A percentile compares a stretch with the other conserved stretches of the same genome.
Evolutionary conservation across 805 yeast genomes (phyloP).

Genomic region (Metschnikowia kunwiensis): DNA sequence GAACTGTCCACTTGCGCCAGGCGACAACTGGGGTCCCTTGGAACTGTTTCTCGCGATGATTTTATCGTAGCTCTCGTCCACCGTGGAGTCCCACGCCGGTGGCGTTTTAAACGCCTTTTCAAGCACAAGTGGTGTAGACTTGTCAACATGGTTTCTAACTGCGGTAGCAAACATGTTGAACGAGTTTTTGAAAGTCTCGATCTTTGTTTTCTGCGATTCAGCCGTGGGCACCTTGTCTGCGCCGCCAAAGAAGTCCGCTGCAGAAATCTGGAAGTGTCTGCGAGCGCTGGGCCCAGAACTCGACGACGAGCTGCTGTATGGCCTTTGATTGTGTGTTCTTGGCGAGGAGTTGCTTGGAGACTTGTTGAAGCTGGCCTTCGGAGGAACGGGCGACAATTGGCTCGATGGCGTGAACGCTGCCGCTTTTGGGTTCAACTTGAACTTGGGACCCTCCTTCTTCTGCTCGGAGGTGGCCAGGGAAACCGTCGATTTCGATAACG

Average conservation of each 20-base stretch:
- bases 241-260: slow-evolving; percentile 44
- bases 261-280: slow-evolving; percentile 37
- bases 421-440: slow-evolving; percentile 69
- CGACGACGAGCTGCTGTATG: slow-evolving; percentile 24
- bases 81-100: slow-evolving; percentile 70
- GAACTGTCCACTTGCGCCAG: slow-evolving; percentile 24
- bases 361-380: slow-evolving; percentile 22
- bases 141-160: slow-evolving; percentile 27
- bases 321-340: slow-evolving; percentile 30
- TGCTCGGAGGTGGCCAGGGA: slow-evolving; percentile 3
- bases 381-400: slow-evolving; percentile 27
- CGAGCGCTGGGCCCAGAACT: slow-evolving; percentile 14
- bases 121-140: slow-evolving; percentile 29
- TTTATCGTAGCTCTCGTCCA: slow-evolving; percentile 53
- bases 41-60: slow-evolving; percentile 42
- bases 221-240: slow-evolving; percentile 36
- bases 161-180: slow-evolving; percentile 56
- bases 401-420: slow-evolving; percentile 58
- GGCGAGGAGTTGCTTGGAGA: slow-evolving; percentile 35
- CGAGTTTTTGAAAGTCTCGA: slow-evolving; percentile 36
- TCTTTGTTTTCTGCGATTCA: slow-evolving; percentile 33
- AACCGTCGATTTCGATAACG: slow-evolving; percentile 6
- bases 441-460: slow-evolving; percentile 39
- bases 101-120: slow-evolving; percentile 70
- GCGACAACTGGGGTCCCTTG: slow-evolving; percentile 15